Evolutionary conservation across 2,329 filamentous ascomycete genomes (phyloP).

Genomic region (Aureobasidium namibiae): DNA sequence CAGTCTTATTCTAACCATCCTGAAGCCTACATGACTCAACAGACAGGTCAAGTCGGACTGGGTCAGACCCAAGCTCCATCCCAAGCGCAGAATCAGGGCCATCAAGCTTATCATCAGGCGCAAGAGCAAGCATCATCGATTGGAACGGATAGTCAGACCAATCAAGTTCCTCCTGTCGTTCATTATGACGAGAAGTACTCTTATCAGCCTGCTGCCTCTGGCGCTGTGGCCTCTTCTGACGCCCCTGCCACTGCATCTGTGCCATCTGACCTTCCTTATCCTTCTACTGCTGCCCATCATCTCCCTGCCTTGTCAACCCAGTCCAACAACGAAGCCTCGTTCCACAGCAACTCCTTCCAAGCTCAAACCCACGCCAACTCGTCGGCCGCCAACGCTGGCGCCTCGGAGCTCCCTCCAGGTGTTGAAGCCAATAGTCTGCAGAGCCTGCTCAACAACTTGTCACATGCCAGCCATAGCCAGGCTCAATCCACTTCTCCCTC

Average conservation of each 20-base stretch:
- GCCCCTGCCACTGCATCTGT: conserved; percentile 20
- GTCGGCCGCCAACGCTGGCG: neutral
- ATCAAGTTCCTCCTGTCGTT: conserved; percentile 5
- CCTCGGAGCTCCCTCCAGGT: neutral
- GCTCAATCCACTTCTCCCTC: conserved; percentile 25
- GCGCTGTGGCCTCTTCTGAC: conserved; percentile 21
- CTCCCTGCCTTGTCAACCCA: conserved; percentile 11
- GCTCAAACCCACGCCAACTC: conserved; percentile 8
- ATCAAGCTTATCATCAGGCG: conserved; percentile 7
- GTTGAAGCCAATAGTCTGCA: conserved; percentile 9
- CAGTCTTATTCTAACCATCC: neutral
- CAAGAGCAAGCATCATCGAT: conserved; percentile 9
- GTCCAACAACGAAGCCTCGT: conserved; percentile 8
- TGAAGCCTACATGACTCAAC: neutral
- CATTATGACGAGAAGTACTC: conserved; percentile 8
- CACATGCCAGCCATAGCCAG: conserved; percentile 22
- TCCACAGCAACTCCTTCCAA: conserved; percentile 17
- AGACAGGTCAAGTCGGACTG: neutral
- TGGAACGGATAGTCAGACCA: conserved; percentile 10
- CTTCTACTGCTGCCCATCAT: conserved; percentile 1
- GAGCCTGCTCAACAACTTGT: conserved; percentile 10
- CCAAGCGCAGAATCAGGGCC: neutral
- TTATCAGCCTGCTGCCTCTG: conserved; percentile 3
- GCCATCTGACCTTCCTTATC: conserved; percentile 1
- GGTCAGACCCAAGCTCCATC: neutral